Base-by-base conservation (phyloP, 306 rosid species). In the Fragaria iinumae region DNA sequence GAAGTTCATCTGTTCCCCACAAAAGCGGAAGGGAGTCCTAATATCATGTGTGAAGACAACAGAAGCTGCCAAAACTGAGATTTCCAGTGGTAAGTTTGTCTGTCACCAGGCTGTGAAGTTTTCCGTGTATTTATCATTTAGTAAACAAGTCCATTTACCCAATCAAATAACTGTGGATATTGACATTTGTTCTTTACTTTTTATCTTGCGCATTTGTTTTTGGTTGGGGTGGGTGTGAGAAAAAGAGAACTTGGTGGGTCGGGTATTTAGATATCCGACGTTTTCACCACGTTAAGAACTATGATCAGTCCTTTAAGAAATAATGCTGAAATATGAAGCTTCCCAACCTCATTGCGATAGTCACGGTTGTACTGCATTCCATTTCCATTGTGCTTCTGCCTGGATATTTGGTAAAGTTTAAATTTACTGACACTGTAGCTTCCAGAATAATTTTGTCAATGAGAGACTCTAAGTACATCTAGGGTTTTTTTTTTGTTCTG, bases 1-100 rank as follows among this genome's bases (percentile, higher is more conserved):
- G 78, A 90, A 84, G 87, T 83, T 71, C 74, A 49, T 78, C 48
- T 74, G 70, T 79, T 81, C 79, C 71, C 74, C 74, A 41, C 77
- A 66, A 75, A 89, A 67, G 84, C 83, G 77, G 79, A 92, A 79
- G 81, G 86, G 76, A 64, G 65, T 83, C 25, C 71, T 66, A 53
- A 82, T 88, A 45, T 81, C 89, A 44, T 89, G 94, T 84, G 79
- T 80, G 74, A 89, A 96, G 83, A 50, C 91, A 74, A 78, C 92
- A 20, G 98, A 92, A 65, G 81, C 89, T 71, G 48, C 82, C 70
- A 84, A 81, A 79, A 67, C 82, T 72, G 73, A 83, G 52, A 86
- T 86, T 41, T 85, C 93, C 57, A 84, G 85, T 41, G 97, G 99
- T 96, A 73, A 72, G 89, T 53, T 80, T 45, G 72, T 67, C 27